Conservation (phyloP, 345 rosid genomes). For the Pugionium dolabratum region DNA sequence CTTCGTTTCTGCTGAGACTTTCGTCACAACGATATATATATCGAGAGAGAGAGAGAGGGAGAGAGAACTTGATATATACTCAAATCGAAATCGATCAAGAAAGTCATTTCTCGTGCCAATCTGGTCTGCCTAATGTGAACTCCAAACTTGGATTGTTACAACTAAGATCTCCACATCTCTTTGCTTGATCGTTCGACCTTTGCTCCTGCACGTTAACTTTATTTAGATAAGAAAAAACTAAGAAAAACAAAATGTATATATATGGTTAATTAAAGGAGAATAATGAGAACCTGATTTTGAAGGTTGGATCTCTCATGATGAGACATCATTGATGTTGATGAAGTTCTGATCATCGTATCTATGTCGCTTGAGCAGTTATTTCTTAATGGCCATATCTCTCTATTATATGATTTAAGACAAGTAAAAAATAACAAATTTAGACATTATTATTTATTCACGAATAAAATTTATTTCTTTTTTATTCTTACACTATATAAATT, state of each 20-base stretch:
- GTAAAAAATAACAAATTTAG: background rate
- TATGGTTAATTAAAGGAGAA: slow-evolving; percentile 21
- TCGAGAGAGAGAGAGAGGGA: too few relatives aligned
- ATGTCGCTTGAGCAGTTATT: slow-evolving; percentile 36
- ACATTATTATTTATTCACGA: background rate
- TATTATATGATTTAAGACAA: slow-evolving; percentile 5
- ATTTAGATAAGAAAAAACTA: background rate
- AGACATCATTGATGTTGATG: slow-evolving; percentile 39
- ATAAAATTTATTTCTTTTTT: background rate
- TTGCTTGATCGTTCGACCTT: slow-evolving; percentile 33
- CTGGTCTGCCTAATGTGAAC: slow-evolving; percentile 76
- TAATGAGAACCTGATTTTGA: slow-evolving; percentile 36
- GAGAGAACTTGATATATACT: background rate
- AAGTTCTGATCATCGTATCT: slow-evolving; percentile 34
- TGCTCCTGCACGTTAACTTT: slow-evolving; percentile 26
- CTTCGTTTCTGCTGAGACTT: slow-evolving; percentile 13
- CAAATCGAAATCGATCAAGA: slow-evolving; percentile 14
- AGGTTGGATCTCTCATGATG: slow-evolving; percentile 35
- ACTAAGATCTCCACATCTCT: slow-evolving; percentile 40
- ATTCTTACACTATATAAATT: background rate
- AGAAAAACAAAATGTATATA: background rate
- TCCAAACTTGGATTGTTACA: slow-evolving; percentile 65
- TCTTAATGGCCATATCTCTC: slow-evolving; percentile 42
- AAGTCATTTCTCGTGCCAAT: slow-evolving; percentile 56
- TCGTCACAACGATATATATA: background rate